Conservation (phyloP, 805 yeast genomes). For the Pichia sporocuriosa region DNA sequence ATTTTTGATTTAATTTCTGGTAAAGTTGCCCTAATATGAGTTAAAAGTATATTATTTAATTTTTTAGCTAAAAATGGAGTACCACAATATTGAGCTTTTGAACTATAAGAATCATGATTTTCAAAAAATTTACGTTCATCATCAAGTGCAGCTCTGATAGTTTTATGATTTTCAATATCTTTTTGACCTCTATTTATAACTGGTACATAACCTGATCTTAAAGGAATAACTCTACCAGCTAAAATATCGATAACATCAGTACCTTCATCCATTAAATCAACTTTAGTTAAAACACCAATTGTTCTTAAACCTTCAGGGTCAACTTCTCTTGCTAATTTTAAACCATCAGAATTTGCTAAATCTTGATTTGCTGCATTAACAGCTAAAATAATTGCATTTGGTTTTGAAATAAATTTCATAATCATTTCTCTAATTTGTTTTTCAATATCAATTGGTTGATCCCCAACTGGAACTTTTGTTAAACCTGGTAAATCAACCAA, state of each 20-base stretch:
- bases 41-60: slow-evolving; percentile 78
- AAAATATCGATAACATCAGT: slow-evolving; percentile 94
- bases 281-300: slow-evolving; percentile 92
- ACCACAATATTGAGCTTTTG: slow-evolving; percentile 95
- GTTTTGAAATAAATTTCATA: slow-evolving; percentile 87
- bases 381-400: slow-evolving; percentile 89
- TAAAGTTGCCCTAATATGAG: slow-evolving; percentile 79
- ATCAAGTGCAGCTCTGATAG: slow-evolving; percentile 78
- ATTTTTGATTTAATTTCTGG: slow-evolving; percentile 93
- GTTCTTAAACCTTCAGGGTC: slow-evolving; percentile 96
- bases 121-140: slow-evolving; percentile 81
- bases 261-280: slow-evolving; percentile 96
- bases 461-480: slow-evolving; percentile 98
- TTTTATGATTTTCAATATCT: slow-evolving; percentile 83
- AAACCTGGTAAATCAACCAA: slow-evolving; percentile 95
- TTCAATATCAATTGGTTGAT: slow-evolving; percentile 96
- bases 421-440: slow-evolving; percentile 89
- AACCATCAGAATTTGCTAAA: slow-evolving; percentile 93
- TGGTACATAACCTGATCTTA: slow-evolving; percentile 93
- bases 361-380: slow-evolving; percentile 97
- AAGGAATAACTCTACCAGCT: slow-evolving; percentile 92
- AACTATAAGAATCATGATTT: slow-evolving; percentile 81
- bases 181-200: slow-evolving; percentile 96
- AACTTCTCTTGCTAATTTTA: slow-evolving; percentile 93
- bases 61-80: slow-evolving; percentile 96